These are phyloP conservation scores for Capsicum rhomboideum DNA, from an alignment of 257 asterid genomes.

Conservation along the genomic window DNA sequence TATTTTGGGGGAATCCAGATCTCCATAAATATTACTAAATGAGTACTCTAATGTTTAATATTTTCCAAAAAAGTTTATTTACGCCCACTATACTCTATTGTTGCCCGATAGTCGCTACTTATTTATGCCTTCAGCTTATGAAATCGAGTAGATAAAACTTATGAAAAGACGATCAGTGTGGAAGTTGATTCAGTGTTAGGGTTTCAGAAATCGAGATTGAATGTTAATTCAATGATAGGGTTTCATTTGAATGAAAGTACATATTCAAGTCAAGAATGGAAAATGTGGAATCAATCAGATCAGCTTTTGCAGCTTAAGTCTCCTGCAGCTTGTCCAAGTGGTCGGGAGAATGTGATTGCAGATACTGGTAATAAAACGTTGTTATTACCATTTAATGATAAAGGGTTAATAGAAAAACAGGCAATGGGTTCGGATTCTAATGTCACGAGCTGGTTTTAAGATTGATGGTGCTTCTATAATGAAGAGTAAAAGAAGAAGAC, in stretches of 20 bases:
- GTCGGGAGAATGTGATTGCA: background rate
- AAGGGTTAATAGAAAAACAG: background rate
- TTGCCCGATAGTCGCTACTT: no score
- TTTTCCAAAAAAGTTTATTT: no score
- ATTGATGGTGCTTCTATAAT: conserved; percentile 1
- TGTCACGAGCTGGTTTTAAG: conserved; percentile 15
- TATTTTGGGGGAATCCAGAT: no score
- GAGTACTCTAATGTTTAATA: no score
- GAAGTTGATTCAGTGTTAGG: background rate
- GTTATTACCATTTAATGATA: no score
- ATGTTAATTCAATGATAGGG: background rate
- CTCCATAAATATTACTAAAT: no score
- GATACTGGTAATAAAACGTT: background rate
- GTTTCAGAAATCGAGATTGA: background rate
- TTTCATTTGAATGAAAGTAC: background rate
- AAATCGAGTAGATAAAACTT: no score
- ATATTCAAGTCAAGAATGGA: background rate
- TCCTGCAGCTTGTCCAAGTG: background rate
- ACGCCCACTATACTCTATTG: no score
- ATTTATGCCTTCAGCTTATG: no score
- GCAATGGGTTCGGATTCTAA: background rate
- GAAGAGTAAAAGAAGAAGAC: conserved; percentile 18
- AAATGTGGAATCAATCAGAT: background rate
- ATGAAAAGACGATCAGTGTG: background rate
- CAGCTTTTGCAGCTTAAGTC: background rate